Evolutionary conservation across 805 yeast species (phyloP).

Genomic region (Candida ponderosae): DNA sequence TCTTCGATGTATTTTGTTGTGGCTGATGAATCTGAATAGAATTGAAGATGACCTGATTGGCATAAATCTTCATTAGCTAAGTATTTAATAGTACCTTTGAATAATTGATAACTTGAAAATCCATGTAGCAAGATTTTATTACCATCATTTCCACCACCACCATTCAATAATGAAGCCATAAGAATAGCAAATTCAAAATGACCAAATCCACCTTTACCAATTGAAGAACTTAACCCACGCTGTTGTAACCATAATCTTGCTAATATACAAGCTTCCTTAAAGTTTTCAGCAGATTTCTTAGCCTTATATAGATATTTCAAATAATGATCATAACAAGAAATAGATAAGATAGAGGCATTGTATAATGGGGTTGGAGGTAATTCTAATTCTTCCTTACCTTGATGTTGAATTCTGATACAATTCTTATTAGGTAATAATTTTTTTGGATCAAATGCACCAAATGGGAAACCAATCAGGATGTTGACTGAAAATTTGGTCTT

Average conservation of each 20-base stretch:
- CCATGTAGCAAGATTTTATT: constrained; percentile 77
- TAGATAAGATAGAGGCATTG: constrained; percentile 71
- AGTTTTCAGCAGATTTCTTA: constrained; percentile 70
- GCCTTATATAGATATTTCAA: constrained; percentile 70
- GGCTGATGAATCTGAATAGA: constrained; percentile 38
- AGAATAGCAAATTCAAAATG: constrained; percentile 81
- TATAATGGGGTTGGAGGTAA: constrained; percentile 80
- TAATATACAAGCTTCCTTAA: constrained; percentile 77
- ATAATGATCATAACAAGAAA: constrained; percentile 60
- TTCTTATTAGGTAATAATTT: constrained; percentile 77
- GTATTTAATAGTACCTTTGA: constrained; percentile 80
- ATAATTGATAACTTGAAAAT: constrained; percentile 86
- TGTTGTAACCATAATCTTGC: constrained; percentile 90
- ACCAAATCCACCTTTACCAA: constrained; percentile 79
- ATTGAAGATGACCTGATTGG: constrained; percentile 56
- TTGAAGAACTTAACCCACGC: constrained; percentile 64
- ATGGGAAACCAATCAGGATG: constrained; percentile 65
- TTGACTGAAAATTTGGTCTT: constrained; percentile 68
- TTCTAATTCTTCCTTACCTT: constrained; percentile 26
- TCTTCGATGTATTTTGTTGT: constrained; percentile 34
- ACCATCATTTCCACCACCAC: constrained; percentile 79
- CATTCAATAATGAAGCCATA: constrained; percentile 74
- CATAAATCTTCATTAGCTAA: constrained; percentile 73
- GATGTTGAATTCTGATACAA: constrained; percentile 62
- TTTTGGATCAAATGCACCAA: constrained; percentile 60